A percentile compares a stretch with the other conserved stretches of the same genome.
These are phyloP conservation scores for Ephemerocybe angulata DNA, from an alignment of 768 basidiomycete genomes.

Conservation along the genomic window DNA sequence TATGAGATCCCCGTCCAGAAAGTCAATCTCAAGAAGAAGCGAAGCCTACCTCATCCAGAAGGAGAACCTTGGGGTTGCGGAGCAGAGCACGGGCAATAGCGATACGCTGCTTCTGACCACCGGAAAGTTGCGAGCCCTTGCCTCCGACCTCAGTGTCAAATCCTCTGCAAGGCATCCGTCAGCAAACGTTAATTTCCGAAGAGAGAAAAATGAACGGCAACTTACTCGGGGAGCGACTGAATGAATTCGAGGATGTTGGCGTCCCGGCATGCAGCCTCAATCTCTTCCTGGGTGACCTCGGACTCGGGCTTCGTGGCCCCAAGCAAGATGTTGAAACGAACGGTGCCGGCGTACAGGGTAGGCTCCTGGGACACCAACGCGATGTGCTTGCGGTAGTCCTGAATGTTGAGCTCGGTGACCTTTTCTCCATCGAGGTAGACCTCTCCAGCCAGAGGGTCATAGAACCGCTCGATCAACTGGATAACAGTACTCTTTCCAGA, in stretches of 20 bases:
- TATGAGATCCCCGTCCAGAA: slow-evolving; percentile 12
- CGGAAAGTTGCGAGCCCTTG: slow-evolving; percentile 85
- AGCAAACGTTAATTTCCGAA: background rate
- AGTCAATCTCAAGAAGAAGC: slow-evolving; percentile 17
- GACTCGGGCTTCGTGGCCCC: slow-evolving; percentile 74
- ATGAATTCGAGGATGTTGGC: slow-evolving; percentile 95
- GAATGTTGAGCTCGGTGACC: slow-evolving; percentile 74
- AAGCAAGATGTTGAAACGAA: slow-evolving; percentile 88
- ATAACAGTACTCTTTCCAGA: slow-evolving; percentile 84
- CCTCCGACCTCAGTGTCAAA: slow-evolving; percentile 92
- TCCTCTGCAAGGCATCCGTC: slow-evolving; percentile 44
- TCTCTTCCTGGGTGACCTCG: slow-evolving; percentile 82
- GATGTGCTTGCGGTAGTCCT: slow-evolving; percentile 85
- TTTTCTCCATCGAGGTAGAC: slow-evolving; percentile 74
- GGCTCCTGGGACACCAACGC: slow-evolving; percentile 92
- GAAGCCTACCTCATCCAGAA: slow-evolving; percentile 62
- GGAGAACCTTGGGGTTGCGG: slow-evolving; percentile 82
- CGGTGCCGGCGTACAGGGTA: slow-evolving; percentile 84
- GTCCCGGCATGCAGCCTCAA: slow-evolving; percentile 78
- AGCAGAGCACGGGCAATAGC: slow-evolving; percentile 92
- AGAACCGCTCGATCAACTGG: slow-evolving; percentile 81
- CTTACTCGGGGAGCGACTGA: slow-evolving; percentile 72
- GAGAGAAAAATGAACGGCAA: slow-evolving; percentile 10
- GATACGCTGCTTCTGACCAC: slow-evolving; percentile 80
- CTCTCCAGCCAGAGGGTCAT: slow-evolving; percentile 71